These are phyloP conservation scores for Elasticomyces elasticus DNA, from an alignment of 495 filamentous ascomycete species.

Conservation along the genomic window DNA sequence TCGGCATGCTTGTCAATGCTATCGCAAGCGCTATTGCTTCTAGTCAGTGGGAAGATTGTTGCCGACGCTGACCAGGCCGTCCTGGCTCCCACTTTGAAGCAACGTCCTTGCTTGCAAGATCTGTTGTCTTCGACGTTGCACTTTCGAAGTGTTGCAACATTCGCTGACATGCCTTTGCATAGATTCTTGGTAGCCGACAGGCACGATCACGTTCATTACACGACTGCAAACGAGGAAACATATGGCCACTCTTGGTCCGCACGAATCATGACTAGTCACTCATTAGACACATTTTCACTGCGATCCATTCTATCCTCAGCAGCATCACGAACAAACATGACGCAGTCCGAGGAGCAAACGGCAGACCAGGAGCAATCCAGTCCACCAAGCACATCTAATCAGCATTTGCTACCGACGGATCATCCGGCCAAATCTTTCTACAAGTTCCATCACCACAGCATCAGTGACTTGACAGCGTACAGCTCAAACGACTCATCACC, in stretches of 20 bases:
- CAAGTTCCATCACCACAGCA: slow-evolving; percentile 15
- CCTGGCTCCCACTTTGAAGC: background rate
- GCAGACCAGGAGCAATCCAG: slow-evolving; percentile 2
- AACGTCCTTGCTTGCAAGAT: background rate
- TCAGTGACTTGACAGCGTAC: slow-evolving; percentile 33
- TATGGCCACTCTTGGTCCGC: slow-evolving; percentile 10
- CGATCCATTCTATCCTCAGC: background rate
- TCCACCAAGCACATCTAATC: background rate
- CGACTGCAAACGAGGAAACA: background rate
- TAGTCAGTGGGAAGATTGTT: background rate
- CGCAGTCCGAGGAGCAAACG: slow-evolving; percentile 4
- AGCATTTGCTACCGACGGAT: background rate
- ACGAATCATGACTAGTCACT: slow-evolving; percentile 15
- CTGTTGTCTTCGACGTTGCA: background rate
- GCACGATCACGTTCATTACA: slow-evolving; percentile 3
- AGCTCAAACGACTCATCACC: slow-evolving; percentile 90
- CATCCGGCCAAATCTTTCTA: slow-evolving; percentile 12
- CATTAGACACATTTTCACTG: slow-evolving; percentile 9
- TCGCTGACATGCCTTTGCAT: slow-evolving; percentile 14
- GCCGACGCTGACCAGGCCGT: background rate
- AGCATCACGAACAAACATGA: slow-evolving; percentile 13
- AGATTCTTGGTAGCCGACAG: slow-evolving; percentile 15
- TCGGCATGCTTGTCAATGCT: background rate
- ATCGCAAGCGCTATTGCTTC: slow-evolving; percentile 18
- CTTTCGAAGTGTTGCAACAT: background rate